These are phyloP conservation scores for Psidium friedrichsthalianum DNA, from an alignment of 345 rosid genomes.

Conservation along the genomic window DNA sequence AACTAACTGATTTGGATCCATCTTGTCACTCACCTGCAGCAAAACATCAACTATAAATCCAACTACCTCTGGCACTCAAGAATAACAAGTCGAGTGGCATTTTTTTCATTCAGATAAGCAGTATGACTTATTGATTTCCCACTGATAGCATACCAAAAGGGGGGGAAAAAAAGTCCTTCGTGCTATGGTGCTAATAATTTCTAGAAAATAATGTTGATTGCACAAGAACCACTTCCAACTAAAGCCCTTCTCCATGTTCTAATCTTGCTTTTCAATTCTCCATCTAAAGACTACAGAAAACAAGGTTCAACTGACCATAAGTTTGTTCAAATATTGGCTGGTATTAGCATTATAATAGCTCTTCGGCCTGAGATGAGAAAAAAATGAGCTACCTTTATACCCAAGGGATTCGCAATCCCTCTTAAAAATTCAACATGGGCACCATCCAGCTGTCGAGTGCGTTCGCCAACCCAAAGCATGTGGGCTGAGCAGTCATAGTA, in stretches of 20 bases:
- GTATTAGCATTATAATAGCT: neutral
- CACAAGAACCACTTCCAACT: neutral
- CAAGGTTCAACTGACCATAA: neutral
- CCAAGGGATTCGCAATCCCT: conserved; percentile 6
- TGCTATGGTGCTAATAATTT: neutral
- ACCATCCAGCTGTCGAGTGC: conserved; percentile 7
- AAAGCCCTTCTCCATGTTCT: neutral
- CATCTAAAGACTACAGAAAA: neutral
- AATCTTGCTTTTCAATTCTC: neutral
- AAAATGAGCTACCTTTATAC: neutral
- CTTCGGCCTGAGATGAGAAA: neutral
- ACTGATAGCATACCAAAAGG: neutral
- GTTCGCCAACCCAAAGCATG: conserved; percentile 8
- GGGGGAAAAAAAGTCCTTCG: neutral
- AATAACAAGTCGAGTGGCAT: neutral
- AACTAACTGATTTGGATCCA: conserved; percentile 28
- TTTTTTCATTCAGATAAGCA: neutral
- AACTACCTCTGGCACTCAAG: neutral
- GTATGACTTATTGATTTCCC: neutral
- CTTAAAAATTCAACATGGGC: conserved; percentile 8
- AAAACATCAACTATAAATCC: neutral
- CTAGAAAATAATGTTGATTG: neutral
- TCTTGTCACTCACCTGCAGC: conserved; percentile 35
- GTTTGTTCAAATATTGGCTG: neutral
- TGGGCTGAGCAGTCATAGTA: conserved; percentile 9